phyloP scores from a whole-genome alignment of 768 basidiomycete species.

The Tephrocybe sp. region DNA sequence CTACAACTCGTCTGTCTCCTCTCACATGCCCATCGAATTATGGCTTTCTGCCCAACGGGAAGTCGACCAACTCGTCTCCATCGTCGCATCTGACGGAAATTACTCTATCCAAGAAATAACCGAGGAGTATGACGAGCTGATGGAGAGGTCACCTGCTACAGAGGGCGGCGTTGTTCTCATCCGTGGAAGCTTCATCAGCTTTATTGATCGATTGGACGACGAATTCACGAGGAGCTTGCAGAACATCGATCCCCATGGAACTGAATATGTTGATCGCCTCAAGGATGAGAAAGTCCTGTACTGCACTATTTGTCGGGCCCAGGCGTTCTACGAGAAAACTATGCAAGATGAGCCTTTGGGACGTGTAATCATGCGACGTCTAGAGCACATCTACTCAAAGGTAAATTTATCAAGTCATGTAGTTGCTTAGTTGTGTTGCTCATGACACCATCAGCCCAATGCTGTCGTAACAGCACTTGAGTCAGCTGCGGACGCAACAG shows the following conservation, averaged over 20 bases:
- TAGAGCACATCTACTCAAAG: slow-evolving; percentile 99
- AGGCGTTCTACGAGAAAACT: slow-evolving; percentile 86
- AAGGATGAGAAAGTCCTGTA: slow-evolving; percentile 96
- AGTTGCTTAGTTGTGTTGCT: background rate
- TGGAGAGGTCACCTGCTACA: slow-evolving; percentile 74
- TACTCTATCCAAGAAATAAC: slow-evolving; percentile 87
- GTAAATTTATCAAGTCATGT: slow-evolving; percentile 34
- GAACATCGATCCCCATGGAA: slow-evolving; percentile 97
- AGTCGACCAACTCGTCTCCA: slow-evolving; percentile 82
- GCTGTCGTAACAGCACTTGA: slow-evolving; percentile 91
- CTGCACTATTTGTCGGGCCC: slow-evolving; percentile 88
- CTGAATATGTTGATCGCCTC: slow-evolving; percentile 96
- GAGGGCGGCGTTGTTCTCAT: slow-evolving; percentile 80
- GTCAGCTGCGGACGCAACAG: slow-evolving; percentile 53
- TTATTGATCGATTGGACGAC: slow-evolving; percentile 94
- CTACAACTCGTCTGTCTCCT: slow-evolving; percentile 84
- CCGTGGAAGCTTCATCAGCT: slow-evolving; percentile 93
- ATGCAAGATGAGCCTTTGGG: slow-evolving; percentile 75
- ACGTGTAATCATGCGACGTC: slow-evolving; percentile 88
- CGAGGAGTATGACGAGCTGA: slow-evolving; percentile 88
- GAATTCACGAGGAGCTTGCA: slow-evolving; percentile 97
- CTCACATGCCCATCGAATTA: slow-evolving; percentile 89
- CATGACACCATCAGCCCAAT: slow-evolving; percentile 64
- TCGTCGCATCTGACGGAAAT: slow-evolving; percentile 64
- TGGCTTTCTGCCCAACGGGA: slow-evolving; percentile 88